Conservation (phyloP, 2,329 filamentous ascomycete genomes). For the Penicillium capsulatum region DNA sequence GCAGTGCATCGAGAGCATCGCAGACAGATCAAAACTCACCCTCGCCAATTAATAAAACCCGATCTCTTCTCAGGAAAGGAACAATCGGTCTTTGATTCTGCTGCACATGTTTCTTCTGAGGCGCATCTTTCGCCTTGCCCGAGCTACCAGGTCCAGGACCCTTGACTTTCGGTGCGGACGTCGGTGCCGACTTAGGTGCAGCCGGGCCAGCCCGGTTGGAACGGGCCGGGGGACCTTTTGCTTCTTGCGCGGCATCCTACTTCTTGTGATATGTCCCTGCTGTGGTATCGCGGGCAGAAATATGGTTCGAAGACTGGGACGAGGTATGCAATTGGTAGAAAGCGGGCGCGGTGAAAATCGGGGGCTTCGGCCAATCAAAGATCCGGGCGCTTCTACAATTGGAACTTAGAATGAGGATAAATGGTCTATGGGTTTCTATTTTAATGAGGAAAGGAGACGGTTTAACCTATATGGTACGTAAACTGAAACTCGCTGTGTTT, state of each 20-base stretch:
- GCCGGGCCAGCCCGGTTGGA: conserved; percentile 9
- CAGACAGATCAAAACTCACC: conserved; percentile 35
- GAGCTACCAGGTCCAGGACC: neutral
- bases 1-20: conserved; percentile 10
- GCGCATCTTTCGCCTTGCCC: conserved; percentile 9
- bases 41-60: conserved; percentile 44
- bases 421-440: too few species aligned
- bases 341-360: neutral
- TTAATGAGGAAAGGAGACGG: too few species aligned
- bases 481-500: too few species aligned
- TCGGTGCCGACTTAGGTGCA: conserved; percentile 1
- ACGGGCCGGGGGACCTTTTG: conserved; percentile 14
- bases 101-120: conserved; percentile 19
- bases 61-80: conserved; percentile 41
- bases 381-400: conserved; percentile 11
- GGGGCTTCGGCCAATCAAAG: conserved; percentile 20
- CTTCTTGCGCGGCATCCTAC: conserved; percentile 23
- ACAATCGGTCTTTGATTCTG: conserved; percentile 32
- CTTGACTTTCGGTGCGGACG: neutral
- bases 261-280: too few species aligned
- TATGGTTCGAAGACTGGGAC: too few species aligned
- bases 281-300: too few species aligned
- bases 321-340: neutral
- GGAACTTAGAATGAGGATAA: too few species aligned
- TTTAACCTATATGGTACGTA: too few species aligned